These are phyloP conservation scores for Myrica gale DNA, from an alignment of 306 rosid genomes.

Conservation along the genomic window DNA sequence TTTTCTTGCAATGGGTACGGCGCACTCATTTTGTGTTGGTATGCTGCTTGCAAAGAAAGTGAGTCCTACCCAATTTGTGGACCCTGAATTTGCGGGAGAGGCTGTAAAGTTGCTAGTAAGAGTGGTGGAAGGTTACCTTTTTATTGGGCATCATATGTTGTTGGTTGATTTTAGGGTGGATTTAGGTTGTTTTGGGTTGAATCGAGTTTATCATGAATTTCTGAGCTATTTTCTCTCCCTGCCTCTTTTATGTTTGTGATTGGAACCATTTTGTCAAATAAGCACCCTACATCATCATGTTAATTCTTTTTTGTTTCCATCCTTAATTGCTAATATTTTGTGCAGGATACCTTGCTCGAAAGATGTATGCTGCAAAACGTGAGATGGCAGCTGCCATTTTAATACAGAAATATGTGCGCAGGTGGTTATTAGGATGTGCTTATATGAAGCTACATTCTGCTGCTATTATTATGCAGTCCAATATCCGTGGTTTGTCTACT, in stretches of 20 bases:
- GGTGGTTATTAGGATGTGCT: conserved; percentile 49
- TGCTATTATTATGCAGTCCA: conserved; percentile 59
- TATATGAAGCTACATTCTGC: conserved; percentile 56
- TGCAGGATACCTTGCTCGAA: conserved; percentile 71
- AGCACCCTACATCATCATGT: neutral
- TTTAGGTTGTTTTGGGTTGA: neutral
- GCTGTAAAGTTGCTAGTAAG: neutral
- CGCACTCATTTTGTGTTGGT: neutral
- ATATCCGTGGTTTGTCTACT: conserved; percentile 62
- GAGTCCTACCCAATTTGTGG: too few relatives aligned
- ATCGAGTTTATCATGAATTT: neutral
- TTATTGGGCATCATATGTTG: neutral
- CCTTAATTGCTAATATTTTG: conserved; percentile 23
- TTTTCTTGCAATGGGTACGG: neutral
- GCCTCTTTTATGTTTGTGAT: neutral
- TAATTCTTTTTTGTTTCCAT: conserved; percentile 19
- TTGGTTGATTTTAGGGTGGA: neutral
- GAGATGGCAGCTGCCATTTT: conserved; percentile 65
- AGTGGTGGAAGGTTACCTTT: neutral
- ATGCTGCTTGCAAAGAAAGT: neutral
- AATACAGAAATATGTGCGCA: conserved; percentile 64
- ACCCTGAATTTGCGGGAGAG: neutral
- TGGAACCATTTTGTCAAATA: neutral
- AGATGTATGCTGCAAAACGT: conserved; percentile 56
- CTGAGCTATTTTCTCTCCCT: neutral